Base-by-base conservation (phyloP, 441 rosid species). In the Erodium trifolium region DNA sequence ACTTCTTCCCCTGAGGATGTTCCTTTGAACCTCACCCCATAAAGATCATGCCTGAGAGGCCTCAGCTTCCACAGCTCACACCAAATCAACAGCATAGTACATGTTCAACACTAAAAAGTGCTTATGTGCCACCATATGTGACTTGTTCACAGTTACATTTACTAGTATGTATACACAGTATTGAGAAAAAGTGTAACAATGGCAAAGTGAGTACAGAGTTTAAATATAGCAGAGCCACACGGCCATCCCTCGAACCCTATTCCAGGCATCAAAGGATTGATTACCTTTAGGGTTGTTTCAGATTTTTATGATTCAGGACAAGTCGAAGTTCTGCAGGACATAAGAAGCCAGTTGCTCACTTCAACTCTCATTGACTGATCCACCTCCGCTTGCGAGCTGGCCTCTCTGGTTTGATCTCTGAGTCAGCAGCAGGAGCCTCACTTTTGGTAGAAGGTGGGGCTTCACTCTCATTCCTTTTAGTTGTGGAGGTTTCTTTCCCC, bases 371-470 rank as follows among this genome's bases (percentile, higher is more conserved):
- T 23, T 70, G 82, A 77, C 90, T 83, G 72, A 87, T 76, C 99
- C 98, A 92, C 84, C 96, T 81, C 73, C 98, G 76, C 77, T 87
- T 92, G 64, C 99, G 84, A 47, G 97, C 88, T 67, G 97, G 99
- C 53, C 97, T 85, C 86, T 94, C 99, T n/a, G 78, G 89, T 76
- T 92, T 94, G 71, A 89, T 79, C 78, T 92, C 97, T 63, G 88
- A 73, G 68, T 85, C 86, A 59, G 76, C 75, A 43, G 18, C 59
- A n/a, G 59, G 80, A 65, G 83, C 75, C 75, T 90, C 96, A 8
- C 73, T 68, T 83, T 83, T 87, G 55, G 81, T 82, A 65, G 79
- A 74, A 70, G 92, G 86, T 63, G 77, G 72, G 7, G 82, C 75
- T 69, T 87, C 91, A 14, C 69, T 77, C 83, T 94, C 98, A 71